Base-by-base conservation (phyloP, 768 basidiomycete genomes). In the Rhizopogon vulgaris region DNA sequence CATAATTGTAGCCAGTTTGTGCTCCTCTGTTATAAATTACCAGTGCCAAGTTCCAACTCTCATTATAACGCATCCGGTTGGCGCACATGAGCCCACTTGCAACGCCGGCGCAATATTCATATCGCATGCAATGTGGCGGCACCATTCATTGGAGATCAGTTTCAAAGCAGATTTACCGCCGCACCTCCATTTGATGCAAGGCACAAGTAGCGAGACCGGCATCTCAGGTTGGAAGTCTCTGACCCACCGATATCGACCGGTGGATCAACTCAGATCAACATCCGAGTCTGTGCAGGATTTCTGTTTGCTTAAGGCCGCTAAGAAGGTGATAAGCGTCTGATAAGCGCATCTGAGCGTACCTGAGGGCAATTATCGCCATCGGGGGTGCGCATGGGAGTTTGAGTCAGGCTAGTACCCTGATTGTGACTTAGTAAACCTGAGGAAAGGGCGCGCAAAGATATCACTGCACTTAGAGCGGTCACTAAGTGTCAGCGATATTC, bases 271-370 rank as follows among this genome's bases (percentile, higher is more conserved):
- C 24, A 22, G 22, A 22, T 22, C 22, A 22, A 22, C n/a, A n/a
- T n/a, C 38, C 49, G 8, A 42, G 41, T 14, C 40, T 28, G 49
- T 47, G 40, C n/a, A 41, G 49, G 17, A 50, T 18, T 17, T 45
- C 6, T 6, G 12, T 11, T 27, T 42, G 49, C 40, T 48, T 34
- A 46, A 51, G 41, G 45, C 45, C 45, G 45, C 15, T 46, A 15
- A 46, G 49, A 28, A 51, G 42, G 30, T 46, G 49, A 51, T 46
- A 48, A 47, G 45, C 39, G 4, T 48, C 6, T 51, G 43, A 51
- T 51, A 51, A 18, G 34, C 49, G 49, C 28, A 4, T 8, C 9
- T 25, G 2, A n/a, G 7, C 18, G 49, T 51, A 46, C 49, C 49
- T 51, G 49, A 24, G 5, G 12, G 37, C 37, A 18, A 38, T 17